Evolutionary conservation across 2,329 filamentous ascomycete species (phyloP).

Genomic region (Botrytis hyacinthi): DNA sequence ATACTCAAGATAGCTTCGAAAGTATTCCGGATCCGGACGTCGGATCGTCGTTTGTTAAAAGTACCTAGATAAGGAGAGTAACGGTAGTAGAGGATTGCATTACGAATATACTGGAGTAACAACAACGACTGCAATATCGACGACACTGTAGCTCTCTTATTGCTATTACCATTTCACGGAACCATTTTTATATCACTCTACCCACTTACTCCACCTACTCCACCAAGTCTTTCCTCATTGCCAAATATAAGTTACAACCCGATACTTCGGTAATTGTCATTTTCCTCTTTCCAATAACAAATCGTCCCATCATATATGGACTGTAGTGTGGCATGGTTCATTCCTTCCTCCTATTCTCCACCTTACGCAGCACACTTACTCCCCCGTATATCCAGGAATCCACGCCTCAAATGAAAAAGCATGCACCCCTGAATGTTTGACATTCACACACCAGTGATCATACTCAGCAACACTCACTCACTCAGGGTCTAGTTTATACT

Average conservation of each 20-base stretch:
- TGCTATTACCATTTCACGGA: neutral
- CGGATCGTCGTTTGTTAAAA: neutral
- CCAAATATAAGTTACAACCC: neutral
- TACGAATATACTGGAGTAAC: neutral
- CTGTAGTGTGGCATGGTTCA: neutral
- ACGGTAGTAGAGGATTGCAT: neutral
- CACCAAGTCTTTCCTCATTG: neutral
- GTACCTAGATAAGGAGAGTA: neutral
- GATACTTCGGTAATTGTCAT: conserved; percentile 4
- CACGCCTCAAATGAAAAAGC: conserved; percentile 11
- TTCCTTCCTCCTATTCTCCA: conserved; percentile 5
- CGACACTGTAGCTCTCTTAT: neutral
- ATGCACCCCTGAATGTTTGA: conserved; percentile 19
- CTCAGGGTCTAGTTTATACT: conserved; percentile 4
- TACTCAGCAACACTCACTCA: conserved; percentile 1
- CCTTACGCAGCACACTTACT: neutral
- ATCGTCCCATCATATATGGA: neutral
- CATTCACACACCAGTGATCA: neutral
- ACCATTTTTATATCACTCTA: neutral
- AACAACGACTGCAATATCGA: neutral
- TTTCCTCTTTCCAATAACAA: neutral
- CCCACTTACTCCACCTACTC: neutral
- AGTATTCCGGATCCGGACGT: neutral
- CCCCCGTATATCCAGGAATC: neutral
- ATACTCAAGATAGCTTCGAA: neutral